Base-by-base conservation (phyloP, 106 monocot genomes). In the Hemerocallis citrina region DNA sequence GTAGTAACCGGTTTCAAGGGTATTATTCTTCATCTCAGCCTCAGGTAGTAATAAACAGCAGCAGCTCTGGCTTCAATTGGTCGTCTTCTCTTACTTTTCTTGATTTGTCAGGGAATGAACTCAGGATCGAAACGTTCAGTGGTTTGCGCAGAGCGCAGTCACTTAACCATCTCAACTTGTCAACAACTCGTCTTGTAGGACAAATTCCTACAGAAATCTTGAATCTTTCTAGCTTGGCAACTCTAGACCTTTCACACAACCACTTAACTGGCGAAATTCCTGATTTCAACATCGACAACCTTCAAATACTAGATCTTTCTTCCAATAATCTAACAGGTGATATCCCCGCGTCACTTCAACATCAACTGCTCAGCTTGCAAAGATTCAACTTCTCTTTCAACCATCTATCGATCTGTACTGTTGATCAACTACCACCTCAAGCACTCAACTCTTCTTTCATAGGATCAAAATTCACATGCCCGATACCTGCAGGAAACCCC, bases 351-450 rank as follows among this genome's bases (percentile, higher is more conserved):
- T 21, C 69, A 0, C 52, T 93, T 40, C 73, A 64, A 60, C 58
- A 79, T 25, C 65, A 69, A 38, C 49, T 93, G 30, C 66, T 57
- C 15, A 32, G 17, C 3, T 63, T 93, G 75, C 44, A 62, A 48
- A 69, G 17, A 14, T 82, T 89, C 79, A 79, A 93, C 52, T 85
- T 93, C 61, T 89, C 93, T 19, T 68, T 77, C 77, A 93, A 93
- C 75, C 82, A 89, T 43, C 79, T 93, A 32, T 79, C 84, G 3
- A 55, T 85, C 32, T 93, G 92, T 51, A 69, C 67, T n/a, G n/a
- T n/a, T n/a, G 48, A 73, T 22, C 59, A 68, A 13, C 58, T 68
- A 32, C 77, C 76, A 22, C 81, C 31, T 3, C 35, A 72, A 65
- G 62, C 34, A 12, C 62, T 74, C 27, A 57, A 45, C 0, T 69